These are phyloP conservation scores for Boletus sensibilis DNA, from an alignment of 768 basidiomycete genomes.

Conservation along the genomic window DNA sequence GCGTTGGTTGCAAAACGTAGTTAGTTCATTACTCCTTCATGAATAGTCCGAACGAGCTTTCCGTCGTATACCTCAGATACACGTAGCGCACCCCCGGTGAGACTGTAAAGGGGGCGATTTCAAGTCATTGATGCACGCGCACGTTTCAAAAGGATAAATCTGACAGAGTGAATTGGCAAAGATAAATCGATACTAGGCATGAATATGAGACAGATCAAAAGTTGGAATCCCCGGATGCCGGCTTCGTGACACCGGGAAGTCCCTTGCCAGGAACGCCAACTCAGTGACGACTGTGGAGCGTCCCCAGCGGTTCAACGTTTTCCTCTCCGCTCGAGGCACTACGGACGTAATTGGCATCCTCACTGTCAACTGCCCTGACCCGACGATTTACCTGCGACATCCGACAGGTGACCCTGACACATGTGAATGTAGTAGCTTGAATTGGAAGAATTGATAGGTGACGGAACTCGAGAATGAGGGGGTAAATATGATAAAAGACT, in stretches of 20 bases:
- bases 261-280: not conserved
- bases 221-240: too few relatives aligned
- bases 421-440: not conserved
- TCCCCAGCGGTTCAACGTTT: not conserved
- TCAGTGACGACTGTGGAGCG: not conserved
- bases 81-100: not conserved
- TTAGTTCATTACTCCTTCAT: not conserved
- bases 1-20: slow-evolving; percentile 11
- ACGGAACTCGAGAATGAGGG: not conserved
- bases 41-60: not conserved
- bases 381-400: not conserved
- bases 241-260: not conserved
- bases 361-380: not conserved
- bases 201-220: not conserved
- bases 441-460: not conserved
- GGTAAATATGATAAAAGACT: not conserved
- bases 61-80: not conserved
- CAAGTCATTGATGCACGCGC: not conserved
- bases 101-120: not conserved
- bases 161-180: not conserved
- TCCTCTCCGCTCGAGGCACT: not conserved
- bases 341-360: not conserved
- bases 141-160: not conserved
- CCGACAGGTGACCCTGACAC: not conserved
- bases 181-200: not conserved